A percentile compares a stretch with the other conserved stretches of the same genome.
Conservation (phyloP, 2,329 filamentous ascomycete genomes). For the Colletotrichum paranaense region DNA sequence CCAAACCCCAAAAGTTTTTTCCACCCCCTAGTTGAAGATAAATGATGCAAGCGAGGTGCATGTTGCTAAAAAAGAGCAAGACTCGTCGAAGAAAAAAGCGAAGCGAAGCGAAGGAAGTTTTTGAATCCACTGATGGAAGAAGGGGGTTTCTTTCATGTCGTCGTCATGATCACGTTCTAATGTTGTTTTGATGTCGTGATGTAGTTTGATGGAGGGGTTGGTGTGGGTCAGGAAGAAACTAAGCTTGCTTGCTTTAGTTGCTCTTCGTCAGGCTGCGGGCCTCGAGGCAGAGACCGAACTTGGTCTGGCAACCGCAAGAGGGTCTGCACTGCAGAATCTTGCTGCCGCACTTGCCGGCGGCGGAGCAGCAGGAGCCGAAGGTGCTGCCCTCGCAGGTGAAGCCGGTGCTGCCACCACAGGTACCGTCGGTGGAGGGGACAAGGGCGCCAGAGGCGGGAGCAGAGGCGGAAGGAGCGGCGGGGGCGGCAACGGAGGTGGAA, state of each 20-base stretch:
- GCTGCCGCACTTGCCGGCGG: slow-evolving; percentile 51
- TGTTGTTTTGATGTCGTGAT: neutral
- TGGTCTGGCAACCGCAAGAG: slow-evolving; percentile 47
- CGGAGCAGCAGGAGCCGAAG: slow-evolving; percentile 57
- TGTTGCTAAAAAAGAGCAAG: neutral
- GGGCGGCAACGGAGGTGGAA: neutral
- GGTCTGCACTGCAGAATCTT: slow-evolving; percentile 47
- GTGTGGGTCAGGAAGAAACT: neutral
- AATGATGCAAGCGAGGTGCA: neutral
- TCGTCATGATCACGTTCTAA: slow-evolving; percentile 6
- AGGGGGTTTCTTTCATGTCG: slow-evolving; percentile 1
- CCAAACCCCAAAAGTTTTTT: slow-evolving; percentile 1
- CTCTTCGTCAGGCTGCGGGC: slow-evolving; percentile 6
- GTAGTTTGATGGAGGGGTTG: neutral
- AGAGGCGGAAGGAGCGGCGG: slow-evolving; percentile 19
- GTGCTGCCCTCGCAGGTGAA: slow-evolving; percentile 54
- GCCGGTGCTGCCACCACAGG: slow-evolving; percentile 51
- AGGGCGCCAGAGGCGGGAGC: slow-evolving; percentile 25
- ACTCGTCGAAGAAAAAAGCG: neutral
- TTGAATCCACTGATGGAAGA: neutral
- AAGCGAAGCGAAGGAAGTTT: slow-evolving; percentile 5
- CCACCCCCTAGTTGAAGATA: neutral
- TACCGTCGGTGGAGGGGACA: slow-evolving; percentile 51
- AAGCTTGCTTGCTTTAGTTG: neutral
- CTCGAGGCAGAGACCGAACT: slow-evolving; percentile 48